phyloP scores from a whole-genome alignment of 805 yeast species.

The Metschnikowia sp. region DNA sequence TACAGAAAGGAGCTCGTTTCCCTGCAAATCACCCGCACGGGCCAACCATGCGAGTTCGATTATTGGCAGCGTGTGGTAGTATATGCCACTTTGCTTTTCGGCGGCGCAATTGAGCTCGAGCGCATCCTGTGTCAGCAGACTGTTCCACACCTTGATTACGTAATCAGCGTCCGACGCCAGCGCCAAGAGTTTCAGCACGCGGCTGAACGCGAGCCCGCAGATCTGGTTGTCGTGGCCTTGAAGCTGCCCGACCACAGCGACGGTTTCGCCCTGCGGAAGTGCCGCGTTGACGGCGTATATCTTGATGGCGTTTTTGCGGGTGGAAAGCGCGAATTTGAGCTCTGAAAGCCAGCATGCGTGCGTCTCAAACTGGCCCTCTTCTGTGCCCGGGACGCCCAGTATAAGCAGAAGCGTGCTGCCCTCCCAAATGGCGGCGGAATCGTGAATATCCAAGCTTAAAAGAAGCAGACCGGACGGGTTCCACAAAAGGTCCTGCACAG shows the following conservation, averaged over 20 bases:
- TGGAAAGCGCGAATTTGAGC: conserved; percentile 68
- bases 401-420: conserved; percentile 38
- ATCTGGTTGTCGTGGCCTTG: conserved; percentile 65
- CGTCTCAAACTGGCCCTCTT: conserved; percentile 19
- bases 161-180: conserved; percentile 74
- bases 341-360: conserved; percentile 76
- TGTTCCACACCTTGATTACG: conserved; percentile 71
- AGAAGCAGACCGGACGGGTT: conserved; percentile 51
- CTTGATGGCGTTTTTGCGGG: conserved; percentile 49
- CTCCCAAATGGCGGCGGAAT: conserved; percentile 60
- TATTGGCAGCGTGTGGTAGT: conserved; percentile 53
- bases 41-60: conserved; percentile 55
- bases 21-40: conserved; percentile 17
- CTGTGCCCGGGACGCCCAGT: conserved; percentile 23
- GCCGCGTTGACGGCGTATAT: conserved; percentile 43
- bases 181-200: conserved; percentile 51
- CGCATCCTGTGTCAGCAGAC: conserved; percentile 52
- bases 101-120: conserved; percentile 28
- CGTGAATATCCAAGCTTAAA: conserved; percentile 52
- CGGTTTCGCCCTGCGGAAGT: conserved; percentile 13
- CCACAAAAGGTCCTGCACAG: conserved; percentile 57
- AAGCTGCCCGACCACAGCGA: conserved; percentile 29
- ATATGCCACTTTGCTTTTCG: conserved; percentile 12
- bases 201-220: conserved; percentile 53
- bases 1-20: conserved; percentile 26